A percentile compares a stretch with the other conserved stretches of the same genome.
These are phyloP conservation scores for Colletotrichum shisoi DNA, from an alignment of 2,329 filamentous ascomycete genomes.

Conservation along the genomic window DNA sequence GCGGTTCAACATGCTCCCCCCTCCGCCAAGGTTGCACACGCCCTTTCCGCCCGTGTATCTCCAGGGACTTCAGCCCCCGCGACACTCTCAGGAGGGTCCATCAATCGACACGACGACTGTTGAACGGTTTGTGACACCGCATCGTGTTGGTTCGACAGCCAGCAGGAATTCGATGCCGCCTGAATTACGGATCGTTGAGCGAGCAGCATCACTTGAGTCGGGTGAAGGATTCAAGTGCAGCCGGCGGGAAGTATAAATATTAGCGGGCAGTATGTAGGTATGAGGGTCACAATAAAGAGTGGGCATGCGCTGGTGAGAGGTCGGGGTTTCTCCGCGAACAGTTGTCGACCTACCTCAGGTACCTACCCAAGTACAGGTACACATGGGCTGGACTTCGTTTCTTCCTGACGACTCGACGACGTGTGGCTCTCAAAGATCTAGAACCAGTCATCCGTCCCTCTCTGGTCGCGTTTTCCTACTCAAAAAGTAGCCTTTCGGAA, in stretches of 20 bases:
- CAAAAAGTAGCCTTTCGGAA: background rate
- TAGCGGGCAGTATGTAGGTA: no score
- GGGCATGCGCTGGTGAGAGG: conserved; percentile 3
- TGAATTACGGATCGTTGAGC: conserved; percentile 7
- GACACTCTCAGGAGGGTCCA: background rate
- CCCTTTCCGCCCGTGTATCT: background rate
- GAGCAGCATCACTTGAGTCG: conserved; percentile 6
- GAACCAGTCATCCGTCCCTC: background rate
- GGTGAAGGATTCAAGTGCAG: conserved; percentile 25
- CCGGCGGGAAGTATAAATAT: no score
- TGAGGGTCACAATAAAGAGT: background rate
- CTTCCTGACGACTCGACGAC: no score
- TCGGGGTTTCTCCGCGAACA: conserved; percentile 10
- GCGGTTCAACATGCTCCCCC: conserved; percentile 21
- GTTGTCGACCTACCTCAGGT: background rate
- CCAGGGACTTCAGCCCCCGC: background rate
- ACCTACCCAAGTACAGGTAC: conserved; percentile 15
- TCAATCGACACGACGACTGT: conserved; percentile 7
- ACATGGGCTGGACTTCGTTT: background rate
- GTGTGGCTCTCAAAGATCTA: background rate
- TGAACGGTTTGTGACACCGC: background rate
- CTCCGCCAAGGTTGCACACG: conserved; percentile 12
- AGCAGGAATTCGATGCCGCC: background rate
- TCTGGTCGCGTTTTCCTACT: background rate
- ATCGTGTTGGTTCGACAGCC: background rate